Evolutionary conservation across 371 early-diverging fungal species (phyloP).

Genomic region (Apophysomyces elegans): DNA sequence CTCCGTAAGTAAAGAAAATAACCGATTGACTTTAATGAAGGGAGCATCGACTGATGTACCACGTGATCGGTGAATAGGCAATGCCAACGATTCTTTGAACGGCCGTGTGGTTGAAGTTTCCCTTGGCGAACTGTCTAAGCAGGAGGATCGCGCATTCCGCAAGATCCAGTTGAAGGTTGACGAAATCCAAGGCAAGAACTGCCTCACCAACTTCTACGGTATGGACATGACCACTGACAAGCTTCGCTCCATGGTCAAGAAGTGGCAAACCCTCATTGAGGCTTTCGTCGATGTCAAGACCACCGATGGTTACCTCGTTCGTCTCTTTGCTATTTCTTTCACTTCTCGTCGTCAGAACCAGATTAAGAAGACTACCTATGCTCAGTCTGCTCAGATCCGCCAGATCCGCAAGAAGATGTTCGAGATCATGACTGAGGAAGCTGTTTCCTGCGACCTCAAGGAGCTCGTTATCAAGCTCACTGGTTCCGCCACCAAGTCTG

Average conservation of each 20-base stretch:
- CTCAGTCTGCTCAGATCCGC: slow-evolving; percentile 96
- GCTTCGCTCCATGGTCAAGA: slow-evolving; percentile 99
- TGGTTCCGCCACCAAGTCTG: slow-evolving; percentile 55
- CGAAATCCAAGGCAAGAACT: slow-evolving; percentile 98
- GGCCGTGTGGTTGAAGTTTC: slow-evolving; percentile 98
- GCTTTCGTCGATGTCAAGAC: slow-evolving; percentile 99
- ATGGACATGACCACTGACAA: slow-evolving; percentile 99
- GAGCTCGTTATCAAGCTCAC: slow-evolving; percentile 97
- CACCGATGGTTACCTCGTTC: slow-evolving; percentile 99
- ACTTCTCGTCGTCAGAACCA: slow-evolving; percentile 96
- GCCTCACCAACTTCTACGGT: slow-evolving; percentile 99
- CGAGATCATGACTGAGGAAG: slow-evolving; percentile 96
- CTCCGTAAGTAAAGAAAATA: slow-evolving; percentile 66
- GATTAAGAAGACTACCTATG: slow-evolving; percentile 99
- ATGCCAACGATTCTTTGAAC: slow-evolving; percentile 96
- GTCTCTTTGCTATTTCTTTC: slow-evolving; percentile 98
- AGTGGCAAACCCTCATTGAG: slow-evolving; percentile 99
- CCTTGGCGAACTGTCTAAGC: slow-evolving; percentile 97
- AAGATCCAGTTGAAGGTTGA: slow-evolving; percentile 99
- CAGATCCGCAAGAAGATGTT: slow-evolving; percentile 99
- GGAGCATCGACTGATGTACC: neutral
- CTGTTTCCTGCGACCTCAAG: slow-evolving; percentile 91
- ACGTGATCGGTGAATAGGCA: slow-evolving; percentile 54
- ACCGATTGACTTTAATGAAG: neutral
- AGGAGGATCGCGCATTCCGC: slow-evolving; percentile 95